phyloP scores from a whole-genome alignment of 164 flowering plant species.

The Aristolochia fimbriata region DNA sequence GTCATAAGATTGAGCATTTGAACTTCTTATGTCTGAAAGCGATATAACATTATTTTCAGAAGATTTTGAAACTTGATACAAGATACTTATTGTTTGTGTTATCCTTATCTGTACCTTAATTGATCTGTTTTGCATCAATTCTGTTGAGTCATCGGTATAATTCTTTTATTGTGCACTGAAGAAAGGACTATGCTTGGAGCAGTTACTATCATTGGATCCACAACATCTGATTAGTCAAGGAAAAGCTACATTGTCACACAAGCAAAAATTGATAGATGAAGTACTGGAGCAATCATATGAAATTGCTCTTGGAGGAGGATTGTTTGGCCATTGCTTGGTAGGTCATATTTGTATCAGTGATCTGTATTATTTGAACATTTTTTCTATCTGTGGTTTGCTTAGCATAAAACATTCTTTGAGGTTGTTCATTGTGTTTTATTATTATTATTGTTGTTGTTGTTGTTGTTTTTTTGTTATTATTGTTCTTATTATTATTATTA shows the following conservation, averaged over 20 bases:
- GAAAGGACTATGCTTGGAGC: conserved; percentile 6
- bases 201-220: conserved; percentile 62
- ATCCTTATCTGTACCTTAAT: too few relatives aligned
- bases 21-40: too few relatives aligned
- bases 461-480: neutral
- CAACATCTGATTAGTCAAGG: conserved; percentile 50
- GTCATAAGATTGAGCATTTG: too few relatives aligned
- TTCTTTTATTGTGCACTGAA: too few relatives aligned
- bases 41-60: too few relatives aligned
- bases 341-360: neutral
- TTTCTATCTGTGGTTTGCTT: neutral
- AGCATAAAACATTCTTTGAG: neutral
- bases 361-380: neutral
- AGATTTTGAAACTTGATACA: too few relatives aligned
- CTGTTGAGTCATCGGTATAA: too few relatives aligned
- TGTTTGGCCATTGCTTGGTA: conserved; percentile 74
- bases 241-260: conserved; percentile 38
- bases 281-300: conserved; percentile 57
- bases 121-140: too few relatives aligned
- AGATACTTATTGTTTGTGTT: too few relatives aligned
- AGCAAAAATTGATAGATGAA: conserved; percentile 60
- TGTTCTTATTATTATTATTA: too few relatives aligned
- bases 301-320: conserved; percentile 61
- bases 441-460: too few relatives aligned
- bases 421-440: neutral